phyloP scores from a whole-genome alignment of 345 rosid genomes.

The Anacardium occidentale region DNA sequence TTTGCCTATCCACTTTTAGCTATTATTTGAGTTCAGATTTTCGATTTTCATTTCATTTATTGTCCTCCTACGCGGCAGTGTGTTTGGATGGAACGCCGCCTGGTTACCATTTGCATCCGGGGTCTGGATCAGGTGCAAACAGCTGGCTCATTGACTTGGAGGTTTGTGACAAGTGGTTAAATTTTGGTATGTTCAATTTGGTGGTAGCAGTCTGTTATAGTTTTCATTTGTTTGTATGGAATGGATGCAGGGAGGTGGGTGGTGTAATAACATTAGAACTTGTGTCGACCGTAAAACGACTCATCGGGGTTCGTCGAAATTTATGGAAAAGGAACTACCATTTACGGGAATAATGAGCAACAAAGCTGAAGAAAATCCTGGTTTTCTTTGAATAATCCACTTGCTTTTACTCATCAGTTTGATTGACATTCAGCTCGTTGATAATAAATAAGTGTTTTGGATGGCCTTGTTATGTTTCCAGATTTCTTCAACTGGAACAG shows the following conservation, averaged over 20 bases:
- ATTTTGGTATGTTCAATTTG: neutral
- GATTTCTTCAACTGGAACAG: constrained; percentile 96
- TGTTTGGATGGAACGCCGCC: constrained; percentile 89
- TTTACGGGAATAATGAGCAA: neutral
- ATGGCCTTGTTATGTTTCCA: constrained; percentile 27
- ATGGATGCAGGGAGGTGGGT: neutral
- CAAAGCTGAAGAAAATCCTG: neutral
- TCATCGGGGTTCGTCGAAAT: neutral
- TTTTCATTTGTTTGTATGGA: no score
- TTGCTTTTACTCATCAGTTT: neutral
- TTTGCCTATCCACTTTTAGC: neutral
- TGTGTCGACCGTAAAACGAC: neutral
- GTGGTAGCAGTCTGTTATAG: neutral
- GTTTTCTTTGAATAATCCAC: neutral
- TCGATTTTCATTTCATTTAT: neutral
- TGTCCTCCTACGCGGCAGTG: constrained; percentile 37
- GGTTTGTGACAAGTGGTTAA: constrained; percentile 34
- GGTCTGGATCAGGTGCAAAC: constrained; percentile 72
- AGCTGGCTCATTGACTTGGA: constrained; percentile 86
- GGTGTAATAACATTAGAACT: neutral
- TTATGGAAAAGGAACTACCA: neutral
- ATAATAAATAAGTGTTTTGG: neutral
- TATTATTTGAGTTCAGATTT: neutral
- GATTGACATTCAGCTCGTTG: neutral
- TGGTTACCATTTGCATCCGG: constrained; percentile 78